Base-by-base conservation (phyloP, 495 filamentous ascomycete species). In the Neohortaea acidophila region DNA sequence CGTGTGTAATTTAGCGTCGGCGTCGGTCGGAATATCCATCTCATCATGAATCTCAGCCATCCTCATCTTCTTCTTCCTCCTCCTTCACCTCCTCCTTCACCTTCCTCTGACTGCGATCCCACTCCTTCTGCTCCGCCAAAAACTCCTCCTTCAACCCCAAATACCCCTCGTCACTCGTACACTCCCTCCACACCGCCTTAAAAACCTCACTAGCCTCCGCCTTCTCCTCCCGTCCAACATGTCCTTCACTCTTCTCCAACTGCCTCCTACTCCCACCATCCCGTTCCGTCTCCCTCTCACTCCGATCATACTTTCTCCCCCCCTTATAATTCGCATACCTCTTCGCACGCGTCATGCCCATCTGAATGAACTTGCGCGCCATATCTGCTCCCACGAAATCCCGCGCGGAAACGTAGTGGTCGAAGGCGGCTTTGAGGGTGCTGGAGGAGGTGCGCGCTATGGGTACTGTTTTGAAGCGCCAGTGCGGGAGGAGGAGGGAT, bases 301-400 rank as follows among this genome's bases (percentile, higher is more conserved):
- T 53, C 5, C 44, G 50, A 34, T 48, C 52, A 40, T 66, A 66
- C 47, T 68, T 70, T 38, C 58, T 57, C 12, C 67, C 67, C 0
- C 65, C 66, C 36, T 61, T 59, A 28, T 64, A 58, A 40, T 68
- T 68, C 13, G 64, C 65, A 53, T 70, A 69, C 30, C 65, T 48
- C 43, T 58, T 65, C 15, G 63, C 57, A 12, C 67, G 42, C 18
- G 65, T 68, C 64, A 71, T 71, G 2, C 67, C 64, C 65, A 70
- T 71, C 49, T 68, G 66, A 17, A 71, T 52, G 45, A 70, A 71
- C 41, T 69, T 71, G 10, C 66, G 49, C 14, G 55, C 45, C 62
- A 69, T 71, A 23, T 70, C 67, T 57, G 66, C 67, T 8, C 67
- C 67, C 2, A 69, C 65, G 26, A 70, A 67, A 50, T 71, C 66